Evolutionary conservation across 2,329 filamentous ascomycete genomes (phyloP).

Genomic region (Nannizzia gypsea): DNA sequence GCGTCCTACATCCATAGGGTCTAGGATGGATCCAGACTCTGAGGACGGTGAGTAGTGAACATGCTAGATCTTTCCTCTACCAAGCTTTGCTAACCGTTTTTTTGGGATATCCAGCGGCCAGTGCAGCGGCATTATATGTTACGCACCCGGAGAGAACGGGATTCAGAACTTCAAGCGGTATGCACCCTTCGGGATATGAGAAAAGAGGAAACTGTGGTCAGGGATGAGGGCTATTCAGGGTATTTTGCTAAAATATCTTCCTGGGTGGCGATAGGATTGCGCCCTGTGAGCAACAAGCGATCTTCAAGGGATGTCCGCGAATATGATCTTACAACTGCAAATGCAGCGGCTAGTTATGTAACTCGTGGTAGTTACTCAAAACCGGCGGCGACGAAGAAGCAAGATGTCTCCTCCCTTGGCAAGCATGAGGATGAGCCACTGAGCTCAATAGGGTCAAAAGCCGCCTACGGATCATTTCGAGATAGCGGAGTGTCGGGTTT

Average conservation of each 20-base stretch:
- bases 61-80: not conserved
- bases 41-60: not conserved
- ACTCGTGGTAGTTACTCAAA: not conserved
- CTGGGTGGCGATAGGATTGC: not conserved
- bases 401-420: not conserved
- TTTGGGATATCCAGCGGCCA: not conserved
- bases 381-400: not conserved
- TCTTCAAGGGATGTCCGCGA: not conserved
- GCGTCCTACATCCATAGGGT: not conserved
- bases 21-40: not conserved
- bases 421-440: conserved; percentile 15
- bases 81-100: not conserved
- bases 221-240: not conserved
- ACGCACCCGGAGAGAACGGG: not conserved
- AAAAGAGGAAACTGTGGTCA: not conserved
- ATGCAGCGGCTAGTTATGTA: not conserved
- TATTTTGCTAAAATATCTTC: not conserved
- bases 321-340: not conserved
- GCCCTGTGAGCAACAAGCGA: not conserved
- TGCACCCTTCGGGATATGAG: not conserved
- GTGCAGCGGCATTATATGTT: conserved; percentile 1
- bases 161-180: not conserved
- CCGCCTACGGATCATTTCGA: conserved; percentile 51
- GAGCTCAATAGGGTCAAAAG: conserved; percentile 55
- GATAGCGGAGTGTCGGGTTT: conserved; percentile 3